Evolutionary conservation across 163 green algal genomes (phyloP).

Genomic region (Scenedesmus sp.): DNA sequence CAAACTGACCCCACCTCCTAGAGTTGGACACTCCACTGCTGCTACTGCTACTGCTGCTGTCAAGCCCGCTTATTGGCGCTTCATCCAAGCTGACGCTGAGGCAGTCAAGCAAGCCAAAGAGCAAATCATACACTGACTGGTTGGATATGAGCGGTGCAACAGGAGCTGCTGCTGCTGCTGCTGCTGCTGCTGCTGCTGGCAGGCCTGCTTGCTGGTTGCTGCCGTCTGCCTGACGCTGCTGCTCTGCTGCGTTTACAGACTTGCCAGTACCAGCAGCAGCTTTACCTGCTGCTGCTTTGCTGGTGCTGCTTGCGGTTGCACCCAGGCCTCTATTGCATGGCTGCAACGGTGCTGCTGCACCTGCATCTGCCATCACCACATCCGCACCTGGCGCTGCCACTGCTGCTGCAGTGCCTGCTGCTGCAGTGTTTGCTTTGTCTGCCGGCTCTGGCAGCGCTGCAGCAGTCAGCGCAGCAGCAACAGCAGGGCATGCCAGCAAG

Average conservation of each 20-base stretch:
- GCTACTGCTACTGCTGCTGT: neutral
- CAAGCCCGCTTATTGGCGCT: no score
- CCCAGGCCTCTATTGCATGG: neutral
- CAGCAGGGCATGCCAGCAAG: conserved; percentile 18
- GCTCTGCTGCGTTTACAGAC: neutral
- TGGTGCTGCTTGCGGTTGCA: neutral
- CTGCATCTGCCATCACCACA: neutral
- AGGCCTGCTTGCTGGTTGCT: conserved; percentile 20
- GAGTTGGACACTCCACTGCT: neutral
- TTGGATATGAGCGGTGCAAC: neutral
- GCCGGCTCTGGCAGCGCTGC: neutral
- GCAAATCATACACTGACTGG: conserved; percentile 24
- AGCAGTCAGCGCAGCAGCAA: conserved; percentile 11
- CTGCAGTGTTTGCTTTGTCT: neutral
- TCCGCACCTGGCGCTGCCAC: neutral
- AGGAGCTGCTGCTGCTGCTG: neutral
- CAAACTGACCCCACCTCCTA: conserved; percentile 19
- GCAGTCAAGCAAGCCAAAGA: conserved; percentile 40
- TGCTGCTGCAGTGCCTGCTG: neutral
- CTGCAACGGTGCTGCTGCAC: conserved; percentile 12
- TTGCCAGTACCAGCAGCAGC: neutral
- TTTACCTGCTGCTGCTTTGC: conserved; percentile 5
- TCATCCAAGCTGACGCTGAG: conserved; percentile 4
- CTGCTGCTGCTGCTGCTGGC: neutral
- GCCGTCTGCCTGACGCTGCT: neutral